Evolutionary conservation across 306 rosid species (phyloP).

Genomic region (Vigna radiata): DNA sequence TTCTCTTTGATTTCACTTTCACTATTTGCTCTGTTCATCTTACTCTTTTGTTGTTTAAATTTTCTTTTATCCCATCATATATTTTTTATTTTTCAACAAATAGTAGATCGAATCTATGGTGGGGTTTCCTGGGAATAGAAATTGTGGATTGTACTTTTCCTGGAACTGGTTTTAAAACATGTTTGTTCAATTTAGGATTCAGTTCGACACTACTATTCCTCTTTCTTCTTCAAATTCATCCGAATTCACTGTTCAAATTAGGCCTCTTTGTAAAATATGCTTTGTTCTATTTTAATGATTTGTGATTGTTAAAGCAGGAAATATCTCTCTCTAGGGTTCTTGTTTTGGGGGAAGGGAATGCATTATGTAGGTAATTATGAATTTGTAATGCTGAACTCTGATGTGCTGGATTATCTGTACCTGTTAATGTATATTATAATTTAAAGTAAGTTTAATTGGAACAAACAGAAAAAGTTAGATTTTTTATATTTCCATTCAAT

Average conservation of each 20-base stretch:
- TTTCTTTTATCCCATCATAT: neutral
- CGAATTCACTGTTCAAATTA: neutral
- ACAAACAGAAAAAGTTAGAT: neutral
- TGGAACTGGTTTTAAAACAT: neutral
- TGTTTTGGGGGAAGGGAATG: neutral
- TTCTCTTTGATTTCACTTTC: neutral
- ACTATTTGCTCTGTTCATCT: neutral
- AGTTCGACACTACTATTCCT: neutral
- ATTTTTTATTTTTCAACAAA: neutral
- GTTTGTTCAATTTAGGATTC: slow-evolving; percentile 3
- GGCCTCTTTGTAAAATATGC: neutral
- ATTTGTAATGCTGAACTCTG: neutral
- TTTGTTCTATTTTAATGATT: neutral
- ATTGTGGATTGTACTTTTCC: neutral
- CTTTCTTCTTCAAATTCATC: too few relatives aligned
- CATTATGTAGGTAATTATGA: neutral
- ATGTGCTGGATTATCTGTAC: neutral
- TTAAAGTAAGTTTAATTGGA: too few relatives aligned
- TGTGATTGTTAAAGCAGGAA: neutral
- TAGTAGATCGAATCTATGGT: neutral
- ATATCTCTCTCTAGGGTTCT: neutral
- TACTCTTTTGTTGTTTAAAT: neutral
- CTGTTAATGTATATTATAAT: too few relatives aligned
- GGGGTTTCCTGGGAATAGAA: neutral
- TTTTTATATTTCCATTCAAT: neutral